Conservation (phyloP, 306 rosid species). For the Astragalus membranaceus region DNA sequence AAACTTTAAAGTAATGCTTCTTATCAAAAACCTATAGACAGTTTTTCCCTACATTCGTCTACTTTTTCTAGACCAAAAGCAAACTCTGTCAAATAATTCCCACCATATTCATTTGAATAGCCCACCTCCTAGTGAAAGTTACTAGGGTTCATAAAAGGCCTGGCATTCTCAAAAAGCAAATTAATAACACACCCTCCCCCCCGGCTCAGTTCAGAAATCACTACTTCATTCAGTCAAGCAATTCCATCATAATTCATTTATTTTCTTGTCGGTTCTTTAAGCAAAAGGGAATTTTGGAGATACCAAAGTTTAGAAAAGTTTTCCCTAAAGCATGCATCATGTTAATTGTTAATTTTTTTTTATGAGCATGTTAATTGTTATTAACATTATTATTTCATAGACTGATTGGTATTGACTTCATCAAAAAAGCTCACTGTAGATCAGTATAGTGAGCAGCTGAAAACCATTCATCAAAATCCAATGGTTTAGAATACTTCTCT, state of each 20-base stretch:
- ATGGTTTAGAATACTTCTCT: not conserved
- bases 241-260: not conserved
- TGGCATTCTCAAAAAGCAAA: not conserved
- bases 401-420: not conserved
- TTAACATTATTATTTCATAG: not conserved
- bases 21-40: not conserved
- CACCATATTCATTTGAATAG: not conserved
- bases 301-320: not conserved
- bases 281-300: not conserved
- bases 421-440: not conserved
- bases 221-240: not conserved
- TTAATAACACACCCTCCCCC: not conserved
- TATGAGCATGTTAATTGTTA: not conserved
- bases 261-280: not conserved
- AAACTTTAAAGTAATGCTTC: not conserved
- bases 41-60: not conserved
- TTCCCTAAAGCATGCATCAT: not conserved
- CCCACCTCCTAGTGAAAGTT: constrained; percentile 16
- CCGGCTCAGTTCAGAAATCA: not conserved
- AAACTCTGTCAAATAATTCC: not conserved
- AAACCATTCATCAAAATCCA: not conserved
- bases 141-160: not conserved
- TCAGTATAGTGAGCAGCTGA: not conserved
- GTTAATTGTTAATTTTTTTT: too few relatives aligned
- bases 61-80: not conserved